A percentile compares a stretch with the other conserved stretches of the same genome.
Evolutionary conservation across 1,284 basidiomycete genomes (phyloP).

Genomic region (Phellopilus nigrolimitatus): DNA sequence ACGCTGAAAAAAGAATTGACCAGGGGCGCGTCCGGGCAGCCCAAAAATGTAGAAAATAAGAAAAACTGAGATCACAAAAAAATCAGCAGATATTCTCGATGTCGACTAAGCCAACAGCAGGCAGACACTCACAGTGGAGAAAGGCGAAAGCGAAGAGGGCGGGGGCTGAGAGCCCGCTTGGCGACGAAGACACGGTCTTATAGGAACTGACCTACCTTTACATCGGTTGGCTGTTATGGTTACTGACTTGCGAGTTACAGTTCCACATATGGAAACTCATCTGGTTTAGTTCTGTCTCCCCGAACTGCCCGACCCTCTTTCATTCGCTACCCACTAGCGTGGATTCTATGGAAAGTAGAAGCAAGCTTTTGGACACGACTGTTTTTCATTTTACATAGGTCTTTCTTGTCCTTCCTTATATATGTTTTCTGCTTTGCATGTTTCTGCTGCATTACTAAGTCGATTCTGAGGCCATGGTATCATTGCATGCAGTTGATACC

Average conservation of each 20-base stretch:
- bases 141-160: conserved; percentile 13
- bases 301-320: conserved; percentile 11
- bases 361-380: not conserved
- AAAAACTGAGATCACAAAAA: not conserved
- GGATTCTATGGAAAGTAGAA: not conserved
- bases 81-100: not conserved
- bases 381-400: not conserved
- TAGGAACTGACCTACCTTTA: conserved; percentile 14
- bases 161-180: conserved; percentile 1
- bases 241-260: not conserved
- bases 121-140: conserved; percentile 13
- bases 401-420: not conserved
- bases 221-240: conserved; percentile 17
- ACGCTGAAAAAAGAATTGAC: conserved; percentile 40
- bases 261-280: conserved; percentile 7
- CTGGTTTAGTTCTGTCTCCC: conserved; percentile 5
- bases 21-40: conserved; percentile 69
- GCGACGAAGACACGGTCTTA: not conserved
- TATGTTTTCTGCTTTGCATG: not conserved
- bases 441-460: not conserved
- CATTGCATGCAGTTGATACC: not conserved
- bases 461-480: no score
- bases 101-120: not conserved
- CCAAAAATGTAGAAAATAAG: conserved; percentile 44
- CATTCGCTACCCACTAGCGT: not conserved